A percentile compares a stretch with the other conserved stretches of the same genome.
These are phyloP conservation scores for Cyclotella choctawhatcheeana DNA, from an alignment of 108 stramenopile species.

Conservation along the genomic window DNA sequence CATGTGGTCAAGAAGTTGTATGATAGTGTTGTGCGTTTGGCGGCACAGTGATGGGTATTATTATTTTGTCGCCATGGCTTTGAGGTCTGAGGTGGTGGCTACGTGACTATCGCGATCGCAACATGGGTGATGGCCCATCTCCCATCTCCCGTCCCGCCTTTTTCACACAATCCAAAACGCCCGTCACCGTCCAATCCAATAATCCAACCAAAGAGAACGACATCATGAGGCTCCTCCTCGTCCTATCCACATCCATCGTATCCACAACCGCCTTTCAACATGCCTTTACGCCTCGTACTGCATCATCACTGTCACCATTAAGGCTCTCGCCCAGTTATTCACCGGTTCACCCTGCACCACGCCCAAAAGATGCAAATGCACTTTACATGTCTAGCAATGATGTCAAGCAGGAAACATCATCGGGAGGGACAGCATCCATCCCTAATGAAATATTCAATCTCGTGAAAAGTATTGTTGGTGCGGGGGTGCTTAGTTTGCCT, in stretches of 20 bases:
- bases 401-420: not conserved
- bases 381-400: not conserved
- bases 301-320: not conserved
- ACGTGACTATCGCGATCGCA: no score
- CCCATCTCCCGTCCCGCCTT: no score
- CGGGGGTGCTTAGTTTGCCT: slow-evolving; percentile 89
- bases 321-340: not conserved
- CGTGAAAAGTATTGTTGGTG: slow-evolving; percentile 94
- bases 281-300: not conserved
- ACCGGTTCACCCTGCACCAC: not conserved
- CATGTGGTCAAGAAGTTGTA: no score
- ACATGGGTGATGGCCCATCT: no score
- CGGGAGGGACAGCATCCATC: slow-evolving; percentile 59
- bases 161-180: no score
- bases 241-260: not conserved
- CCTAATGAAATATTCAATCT: slow-evolving; percentile 87
- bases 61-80: no score
- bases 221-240: not conserved
- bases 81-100: no score
- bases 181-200: no score
- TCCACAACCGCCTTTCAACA: not conserved
- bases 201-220: no score
- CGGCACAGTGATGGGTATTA: no score
- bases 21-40: no score
- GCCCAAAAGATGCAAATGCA: not conserved